Conservation (phyloP, 148 eudicot species). For the Spergularia marina region DNA sequence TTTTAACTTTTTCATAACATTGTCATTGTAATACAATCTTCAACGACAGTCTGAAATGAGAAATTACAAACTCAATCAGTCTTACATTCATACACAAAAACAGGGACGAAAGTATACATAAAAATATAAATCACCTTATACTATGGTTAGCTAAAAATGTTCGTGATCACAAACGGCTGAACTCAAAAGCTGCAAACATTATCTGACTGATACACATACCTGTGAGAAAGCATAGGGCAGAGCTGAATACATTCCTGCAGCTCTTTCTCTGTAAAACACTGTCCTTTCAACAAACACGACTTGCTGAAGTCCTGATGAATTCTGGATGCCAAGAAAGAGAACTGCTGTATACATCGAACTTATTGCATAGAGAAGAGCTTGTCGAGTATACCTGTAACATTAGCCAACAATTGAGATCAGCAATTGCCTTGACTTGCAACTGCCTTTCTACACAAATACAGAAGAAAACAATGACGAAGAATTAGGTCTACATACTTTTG, state of each 20-base stretch:
- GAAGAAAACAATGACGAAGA: not conserved
- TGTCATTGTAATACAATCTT: no score
- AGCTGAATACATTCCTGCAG: conserved; percentile 76
- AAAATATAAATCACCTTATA: no score
- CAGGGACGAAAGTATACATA: no score
- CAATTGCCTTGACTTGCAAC: not conserved
- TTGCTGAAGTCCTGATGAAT: conserved; percentile 55
- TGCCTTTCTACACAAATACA: not conserved
- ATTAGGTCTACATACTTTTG: conserved; percentile 27
- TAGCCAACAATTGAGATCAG: not conserved
- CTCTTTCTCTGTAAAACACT: conserved; percentile 66
- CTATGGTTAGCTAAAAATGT: no score
- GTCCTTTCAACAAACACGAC: conserved; percentile 60
- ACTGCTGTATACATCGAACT: conserved; percentile 59
- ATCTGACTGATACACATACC: conserved; percentile 26
- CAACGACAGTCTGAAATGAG: no score
- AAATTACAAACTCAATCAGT: no score
- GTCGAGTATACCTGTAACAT: conserved; percentile 31
- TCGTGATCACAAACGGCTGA: no score
- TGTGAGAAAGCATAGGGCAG: conserved; percentile 66
- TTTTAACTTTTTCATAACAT: no score
- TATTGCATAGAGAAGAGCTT: conserved; percentile 57
- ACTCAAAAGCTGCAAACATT: no score
- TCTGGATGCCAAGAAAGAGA: conserved; percentile 50
- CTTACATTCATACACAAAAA: no score